Evolutionary conservation across 441 rosid genomes (phyloP), one percentile per base, ranked within the genome.

Genomic region (Codiaeum variegatum): DNA sequence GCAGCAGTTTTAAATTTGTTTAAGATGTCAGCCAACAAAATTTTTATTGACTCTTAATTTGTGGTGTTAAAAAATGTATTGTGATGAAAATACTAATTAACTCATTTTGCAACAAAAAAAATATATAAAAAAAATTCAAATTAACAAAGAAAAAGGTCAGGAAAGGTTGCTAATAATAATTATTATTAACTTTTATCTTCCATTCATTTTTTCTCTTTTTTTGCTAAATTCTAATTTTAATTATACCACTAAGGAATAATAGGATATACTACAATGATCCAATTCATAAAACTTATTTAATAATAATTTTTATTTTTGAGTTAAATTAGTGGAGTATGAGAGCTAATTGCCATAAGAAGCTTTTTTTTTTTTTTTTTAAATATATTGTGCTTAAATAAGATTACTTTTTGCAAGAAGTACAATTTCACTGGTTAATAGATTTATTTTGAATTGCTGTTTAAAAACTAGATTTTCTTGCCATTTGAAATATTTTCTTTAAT

Each of bases 241-340:
- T 65, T 40, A 65, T 65, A 13, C 2, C 34, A 44, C 55, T 51
- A 40, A 38, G 11, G 47, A 21, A 2, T 40, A 21, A 2, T 40
- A 40, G 12, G 44, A 56, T 56, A 56, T 59, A 59, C 6, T 58
- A 58, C n/a, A 58, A 4, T 28, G 18, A 58, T 11, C 15, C 7
- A 2, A 58, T 58, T 28, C 4, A 16, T 11, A 44, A 42, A n/a
- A 15, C 5, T 65, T 65, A 42, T 65, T 65, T 13, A 42, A 23
- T 40, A 7, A 3, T 44, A 65, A 65, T 65, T 65, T 42, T 65
- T 64, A 21, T 65, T 62, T 62, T 9, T 62, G 1, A 12, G n/a
- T 65, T 65, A 42, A 65, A 65, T n/a, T 1, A 65, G 36, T 65
- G 69, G 23, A 42, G 13, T 42, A 62, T 32, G 44, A 62, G 46